A percentile compares a stretch with the other conserved stretches of the same genome.
phyloP scores from a whole-genome alignment of 768 basidiomycete genomes.

The Russula brevipes region DNA sequence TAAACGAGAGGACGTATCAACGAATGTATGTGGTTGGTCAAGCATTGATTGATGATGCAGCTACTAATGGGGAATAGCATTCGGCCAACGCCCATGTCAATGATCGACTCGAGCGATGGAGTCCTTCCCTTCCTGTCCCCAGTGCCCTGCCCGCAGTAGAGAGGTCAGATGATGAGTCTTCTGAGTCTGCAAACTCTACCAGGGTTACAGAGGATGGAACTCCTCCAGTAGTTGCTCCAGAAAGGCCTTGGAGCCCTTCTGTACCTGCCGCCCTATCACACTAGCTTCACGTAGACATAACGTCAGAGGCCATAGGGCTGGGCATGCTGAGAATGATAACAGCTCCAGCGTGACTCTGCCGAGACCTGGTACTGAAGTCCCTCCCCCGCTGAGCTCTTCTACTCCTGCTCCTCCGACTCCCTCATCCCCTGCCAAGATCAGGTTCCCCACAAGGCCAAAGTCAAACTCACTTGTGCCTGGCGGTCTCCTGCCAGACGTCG shows the following conservation, averaged over 20 bases:
- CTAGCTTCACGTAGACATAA: conserved; percentile 10
- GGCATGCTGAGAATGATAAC: background rate
- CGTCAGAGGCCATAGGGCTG: background rate
- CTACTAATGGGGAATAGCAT: conserved; percentile 7
- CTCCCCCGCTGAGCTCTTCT: conserved; percentile 12
- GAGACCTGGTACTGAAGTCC: background rate
- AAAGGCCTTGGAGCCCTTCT: conserved; percentile 23
- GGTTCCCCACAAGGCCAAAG: background rate
- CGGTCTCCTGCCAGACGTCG: conserved; percentile 46
- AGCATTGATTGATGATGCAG: background rate
- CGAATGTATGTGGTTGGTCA: conserved; percentile 11
- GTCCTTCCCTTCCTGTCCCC: conserved; percentile 17
- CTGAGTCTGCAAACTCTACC: conserved; percentile 6
- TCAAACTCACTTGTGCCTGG: conserved; percentile 45
- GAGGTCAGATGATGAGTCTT: conserved; percentile 5
- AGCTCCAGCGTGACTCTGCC: background rate
- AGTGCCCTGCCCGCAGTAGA: background rate
- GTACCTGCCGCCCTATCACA: conserved; percentile 18
- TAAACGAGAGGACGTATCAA: conserved; percentile 18
- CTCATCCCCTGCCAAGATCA: background rate
- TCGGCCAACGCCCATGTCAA: background rate
- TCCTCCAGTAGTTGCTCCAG: background rate
- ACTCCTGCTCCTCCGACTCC: conserved; percentile 21
- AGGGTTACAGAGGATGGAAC: conserved; percentile 5
- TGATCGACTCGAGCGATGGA: conserved; percentile 12